Evolutionary conservation across 495 filamentous ascomycete genomes (phyloP).

Genomic region (Trichoderma orchidacearum): DNA sequence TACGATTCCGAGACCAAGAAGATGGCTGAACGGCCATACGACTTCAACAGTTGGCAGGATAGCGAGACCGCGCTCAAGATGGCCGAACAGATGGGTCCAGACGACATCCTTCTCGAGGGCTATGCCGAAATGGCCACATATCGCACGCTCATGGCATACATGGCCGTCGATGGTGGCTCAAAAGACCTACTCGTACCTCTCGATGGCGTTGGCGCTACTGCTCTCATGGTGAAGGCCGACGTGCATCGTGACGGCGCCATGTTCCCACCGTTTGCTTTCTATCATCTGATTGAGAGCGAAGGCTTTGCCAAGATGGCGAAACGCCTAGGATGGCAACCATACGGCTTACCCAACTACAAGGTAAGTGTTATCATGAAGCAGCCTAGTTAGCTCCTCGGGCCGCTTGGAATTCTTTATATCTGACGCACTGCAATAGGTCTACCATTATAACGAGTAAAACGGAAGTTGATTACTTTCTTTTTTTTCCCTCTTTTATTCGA

Average conservation of each 20-base stretch:
- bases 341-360: conserved; percentile 90
- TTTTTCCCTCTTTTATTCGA: neutral
- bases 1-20: conserved; percentile 55
- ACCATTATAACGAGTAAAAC: conserved; percentile 77
- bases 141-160: conserved; percentile 80
- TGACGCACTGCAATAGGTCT: conserved; percentile 42
- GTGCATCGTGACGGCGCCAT: conserved; percentile 96
- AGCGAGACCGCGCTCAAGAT: conserved; percentile 61
- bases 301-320: conserved; percentile 96
- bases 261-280: conserved; percentile 95
- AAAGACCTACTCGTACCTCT: conserved; percentile 49
- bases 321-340: conserved; percentile 70
- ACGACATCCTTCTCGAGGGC: conserved; percentile 89
- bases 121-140: conserved; percentile 89
- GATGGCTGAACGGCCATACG: conserved; percentile 70
- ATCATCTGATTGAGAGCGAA: conserved; percentile 93
- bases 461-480: neutral
- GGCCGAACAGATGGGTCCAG: conserved; percentile 61
- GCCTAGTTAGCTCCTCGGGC: neutral
- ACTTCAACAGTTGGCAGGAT: conserved; percentile 96
- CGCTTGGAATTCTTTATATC: neutral
- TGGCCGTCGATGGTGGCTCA: conserved; percentile 46
- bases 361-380: too few relatives aligned
- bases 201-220: conserved; percentile 90
- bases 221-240: conserved; percentile 89